Evolutionary conservation across 768 basidiomycete species (phyloP), one percentile per base, ranked within the genome.

Genomic region (Dentipellis fragilis): DNA sequence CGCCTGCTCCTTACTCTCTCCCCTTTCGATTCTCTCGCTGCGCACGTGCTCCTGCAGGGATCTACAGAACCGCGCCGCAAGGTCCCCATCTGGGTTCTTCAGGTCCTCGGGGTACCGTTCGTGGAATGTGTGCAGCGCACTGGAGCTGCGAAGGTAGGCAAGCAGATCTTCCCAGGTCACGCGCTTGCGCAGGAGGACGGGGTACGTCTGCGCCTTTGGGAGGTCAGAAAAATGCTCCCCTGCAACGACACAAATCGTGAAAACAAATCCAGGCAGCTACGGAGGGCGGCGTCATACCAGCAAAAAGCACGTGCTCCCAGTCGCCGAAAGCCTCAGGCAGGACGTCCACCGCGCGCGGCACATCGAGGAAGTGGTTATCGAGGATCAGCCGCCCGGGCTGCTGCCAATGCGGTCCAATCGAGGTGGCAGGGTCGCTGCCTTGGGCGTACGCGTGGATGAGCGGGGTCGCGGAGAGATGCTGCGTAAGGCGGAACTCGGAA

Each of bases 371-470:
- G 63, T 88, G 80, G 6, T 75, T 75, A 55, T 88, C 84, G 21
- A 93, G 75, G 58, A 91, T 84, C 0, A 78, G 79, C 12, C 91
- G 76, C 14, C 91, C 91, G 0, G 91, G 90, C 35, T 85, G 81
- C 61, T 92, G 78, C 78, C 89, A 93, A 64, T 89, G 79, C 1
- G 81, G 78, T 0, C 89, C 89, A 4, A 89, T 65, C 45, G 81
- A 80, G 35, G 71, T 76, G 8, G 55, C 49, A 1, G 73, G 75
- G 59, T 85, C 79, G 2, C 64, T 69, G 0, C 86, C 85, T 64
- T 84, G 84, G 1, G 79, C 74, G 64, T 84, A 90, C 2, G 71
- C 72, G 10, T 78, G 76, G 58, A 92, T 85, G 12, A 80, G 69
- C 0, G 78, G 74, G 1, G 79, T 77, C 29, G 84, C 67, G 1